A percentile compares a stretch with the other conserved stretches of the same genome.
Evolutionary conservation across 192 early-diverging fungal genomes (phyloP).

Genomic region (Podila verticillata): DNA sequence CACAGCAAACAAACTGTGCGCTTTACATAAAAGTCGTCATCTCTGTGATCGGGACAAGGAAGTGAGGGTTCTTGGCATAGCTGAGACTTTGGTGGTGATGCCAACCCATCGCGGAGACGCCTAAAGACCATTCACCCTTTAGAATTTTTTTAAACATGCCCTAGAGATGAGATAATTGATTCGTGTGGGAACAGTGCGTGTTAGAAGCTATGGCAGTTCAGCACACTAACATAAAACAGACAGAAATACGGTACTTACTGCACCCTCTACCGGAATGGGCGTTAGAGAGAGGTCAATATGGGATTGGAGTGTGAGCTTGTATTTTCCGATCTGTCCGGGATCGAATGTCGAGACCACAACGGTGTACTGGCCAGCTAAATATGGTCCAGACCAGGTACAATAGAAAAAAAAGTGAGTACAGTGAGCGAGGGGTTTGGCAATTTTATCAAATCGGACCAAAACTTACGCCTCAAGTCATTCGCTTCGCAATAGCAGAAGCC

Average conservation of each 20-base stretch:
- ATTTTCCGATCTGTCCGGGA: constrained; percentile 72
- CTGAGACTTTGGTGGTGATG: constrained; percentile 57
- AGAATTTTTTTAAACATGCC: constrained; percentile 73
- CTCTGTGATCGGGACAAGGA: constrained; percentile 65
- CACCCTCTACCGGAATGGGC: constrained; percentile 79
- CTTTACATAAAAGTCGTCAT: constrained; percentile 68
- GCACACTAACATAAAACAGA: neutral
- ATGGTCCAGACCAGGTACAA: neutral
- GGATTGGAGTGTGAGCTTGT: constrained; percentile 71
- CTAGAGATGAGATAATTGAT: constrained; percentile 7
- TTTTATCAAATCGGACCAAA: neutral
- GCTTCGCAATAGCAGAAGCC: constrained; percentile 80
- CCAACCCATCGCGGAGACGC: constrained; percentile 69
- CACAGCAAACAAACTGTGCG: neutral
- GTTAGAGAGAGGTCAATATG: constrained; percentile 59
- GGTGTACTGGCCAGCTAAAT: constrained; percentile 80
- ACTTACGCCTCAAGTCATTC: constrained; percentile 65
- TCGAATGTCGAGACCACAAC: constrained; percentile 84
- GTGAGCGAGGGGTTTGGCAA: neutral
- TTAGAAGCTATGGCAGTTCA: neutral
- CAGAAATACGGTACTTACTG: constrained; percentile 53
- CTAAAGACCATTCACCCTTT: constrained; percentile 64
- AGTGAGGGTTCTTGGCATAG: constrained; percentile 74
- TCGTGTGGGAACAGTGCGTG: constrained; percentile 3
- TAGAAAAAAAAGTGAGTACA: neutral